These are phyloP conservation scores for Priceomyces melissophilus DNA, from an alignment of 805 yeast species.

Conservation along the genomic window DNA sequence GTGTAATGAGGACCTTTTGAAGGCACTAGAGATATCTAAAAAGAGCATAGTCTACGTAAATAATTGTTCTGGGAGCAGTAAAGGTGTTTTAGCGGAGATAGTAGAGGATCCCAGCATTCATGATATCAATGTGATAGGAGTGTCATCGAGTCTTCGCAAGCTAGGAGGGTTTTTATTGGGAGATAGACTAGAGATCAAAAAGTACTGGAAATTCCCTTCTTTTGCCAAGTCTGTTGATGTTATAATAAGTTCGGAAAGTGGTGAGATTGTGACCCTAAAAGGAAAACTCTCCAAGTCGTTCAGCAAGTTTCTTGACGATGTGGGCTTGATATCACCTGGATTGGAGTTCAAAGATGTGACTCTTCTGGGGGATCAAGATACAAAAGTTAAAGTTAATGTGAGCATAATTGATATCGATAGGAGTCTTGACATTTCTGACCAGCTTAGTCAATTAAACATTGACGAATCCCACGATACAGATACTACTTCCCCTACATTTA, in stretches of 20 bases:
- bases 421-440: neutral
- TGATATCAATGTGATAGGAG: constrained; percentile 26
- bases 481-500: constrained; percentile 44
- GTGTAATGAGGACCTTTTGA: constrained; percentile 43
- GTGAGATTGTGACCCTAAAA: constrained; percentile 2
- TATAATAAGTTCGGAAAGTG: constrained; percentile 1
- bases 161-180: constrained; percentile 45
- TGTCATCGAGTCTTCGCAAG: constrained; percentile 24
- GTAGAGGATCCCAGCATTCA: constrained; percentile 28
- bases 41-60: constrained; percentile 47
- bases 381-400: constrained; percentile 17
- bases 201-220: constrained; percentile 47
- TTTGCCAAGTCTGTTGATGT: constrained; percentile 22
- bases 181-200: constrained; percentile 45
- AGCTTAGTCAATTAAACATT: neutral
- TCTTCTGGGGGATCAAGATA: constrained; percentile 11
- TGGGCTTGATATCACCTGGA: constrained; percentile 63
- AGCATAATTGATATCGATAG: constrained; percentile 25
- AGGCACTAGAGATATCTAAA: constrained; percentile 41
- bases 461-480: constrained; percentile 31
- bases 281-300: constrained; percentile 20
- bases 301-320: constrained; percentile 45
- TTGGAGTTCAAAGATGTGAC: constrained; percentile 27
- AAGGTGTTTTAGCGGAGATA: constrained; percentile 45
- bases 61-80: constrained; percentile 39